Conservation (phyloP, 78 protist genomes). For the Protostelium mycophagum region DNA sequence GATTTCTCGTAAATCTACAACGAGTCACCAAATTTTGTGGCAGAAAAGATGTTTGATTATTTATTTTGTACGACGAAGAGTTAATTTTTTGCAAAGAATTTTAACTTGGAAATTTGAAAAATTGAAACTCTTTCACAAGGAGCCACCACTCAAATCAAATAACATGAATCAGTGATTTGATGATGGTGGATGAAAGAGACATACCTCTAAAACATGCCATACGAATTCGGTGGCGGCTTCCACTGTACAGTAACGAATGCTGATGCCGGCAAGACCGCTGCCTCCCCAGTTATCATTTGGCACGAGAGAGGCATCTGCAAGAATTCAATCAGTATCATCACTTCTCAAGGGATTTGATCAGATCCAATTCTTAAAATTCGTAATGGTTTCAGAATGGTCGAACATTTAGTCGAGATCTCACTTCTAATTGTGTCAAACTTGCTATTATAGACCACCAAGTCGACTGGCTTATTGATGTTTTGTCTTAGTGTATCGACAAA, state of each 20-base stretch:
- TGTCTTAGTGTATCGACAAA: constrained; percentile 37
- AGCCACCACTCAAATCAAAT: too few species aligned
- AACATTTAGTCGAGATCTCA: background rate
- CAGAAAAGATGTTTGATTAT: background rate
- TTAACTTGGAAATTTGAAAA: background rate
- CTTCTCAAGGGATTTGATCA: background rate
- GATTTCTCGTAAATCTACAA: constrained; percentile 37
- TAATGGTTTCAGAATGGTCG: background rate
- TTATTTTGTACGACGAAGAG: background rate
- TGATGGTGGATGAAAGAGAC: background rate
- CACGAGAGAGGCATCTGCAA: background rate
- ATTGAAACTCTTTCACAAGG: background rate
- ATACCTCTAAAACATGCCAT: constrained; percentile 76
- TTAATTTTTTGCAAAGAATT: background rate
- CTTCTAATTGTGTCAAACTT: constrained; percentile 34
- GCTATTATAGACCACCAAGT: constrained; percentile 43
- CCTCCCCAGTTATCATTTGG: constrained; percentile 83
- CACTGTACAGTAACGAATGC: constrained; percentile 66
- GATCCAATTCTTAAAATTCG: background rate
- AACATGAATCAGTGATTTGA: too few species aligned
- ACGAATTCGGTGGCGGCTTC: constrained; percentile 60
- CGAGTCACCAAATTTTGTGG: background rate
- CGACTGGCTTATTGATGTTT: constrained; percentile 15
- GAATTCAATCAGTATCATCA: background rate
- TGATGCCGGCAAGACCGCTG: constrained; percentile 71